These are phyloP conservation scores for Puya raimondii DNA, from an alignment of 176 grass and related monocot genomes.

Conservation along the genomic window DNA sequence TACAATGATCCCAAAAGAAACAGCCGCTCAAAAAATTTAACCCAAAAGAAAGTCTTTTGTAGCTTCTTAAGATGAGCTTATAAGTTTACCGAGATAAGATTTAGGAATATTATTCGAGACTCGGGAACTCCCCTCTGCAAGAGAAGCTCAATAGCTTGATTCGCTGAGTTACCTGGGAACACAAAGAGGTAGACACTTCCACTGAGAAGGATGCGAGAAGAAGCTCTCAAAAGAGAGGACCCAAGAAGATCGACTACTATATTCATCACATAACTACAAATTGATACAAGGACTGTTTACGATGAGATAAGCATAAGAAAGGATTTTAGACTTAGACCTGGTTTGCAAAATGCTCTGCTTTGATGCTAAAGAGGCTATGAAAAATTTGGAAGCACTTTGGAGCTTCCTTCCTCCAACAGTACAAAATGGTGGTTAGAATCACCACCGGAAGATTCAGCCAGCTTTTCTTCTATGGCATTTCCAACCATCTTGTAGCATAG, in stretches of 20 bases:
- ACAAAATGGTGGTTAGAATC: too few relatives aligned
- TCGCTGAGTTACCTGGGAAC: conserved; percentile 70
- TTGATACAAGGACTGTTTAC: background rate
- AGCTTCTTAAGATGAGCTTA: background rate
- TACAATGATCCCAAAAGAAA: conserved; percentile 7
- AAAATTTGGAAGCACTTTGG: too few relatives aligned
- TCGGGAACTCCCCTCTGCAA: conserved; percentile 91
- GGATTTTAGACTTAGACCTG: background rate
- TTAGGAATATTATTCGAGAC: conserved; percentile 85
- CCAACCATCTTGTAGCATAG: background rate
- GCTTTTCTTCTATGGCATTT: too few relatives aligned
- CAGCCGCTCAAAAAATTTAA: background rate
- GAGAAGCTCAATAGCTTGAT: conserved; percentile 96
- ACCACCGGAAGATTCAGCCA: too few relatives aligned
- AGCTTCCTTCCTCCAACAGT: too few relatives aligned
- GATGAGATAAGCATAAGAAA: background rate
- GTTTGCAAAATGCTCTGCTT: too few relatives aligned
- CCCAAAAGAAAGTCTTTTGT: background rate
- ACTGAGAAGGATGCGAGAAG: background rate
- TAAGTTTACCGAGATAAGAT: conserved; percentile 76
- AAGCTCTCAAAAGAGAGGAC: too few relatives aligned
- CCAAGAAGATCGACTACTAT: background rate
- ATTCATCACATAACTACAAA: background rate
- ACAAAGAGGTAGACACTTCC: background rate
- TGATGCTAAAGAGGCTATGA: too few relatives aligned